Conservation (phyloP, 768 basidiomycete species). For the Psilocybe tampanensis region DNA sequence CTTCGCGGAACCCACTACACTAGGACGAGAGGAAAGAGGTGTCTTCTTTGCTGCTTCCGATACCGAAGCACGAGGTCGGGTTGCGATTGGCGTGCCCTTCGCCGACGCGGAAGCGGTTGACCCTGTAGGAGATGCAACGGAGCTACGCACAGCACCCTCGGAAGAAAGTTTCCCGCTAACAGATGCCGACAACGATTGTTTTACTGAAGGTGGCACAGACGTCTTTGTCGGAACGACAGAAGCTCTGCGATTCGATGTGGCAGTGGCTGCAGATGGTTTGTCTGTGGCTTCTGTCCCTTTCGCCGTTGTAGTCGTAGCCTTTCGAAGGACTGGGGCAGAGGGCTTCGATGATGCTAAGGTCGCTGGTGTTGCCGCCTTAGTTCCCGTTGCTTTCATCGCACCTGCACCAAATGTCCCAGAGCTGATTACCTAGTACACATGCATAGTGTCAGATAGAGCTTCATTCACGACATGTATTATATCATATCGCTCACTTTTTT, state of each 20-base stretch:
- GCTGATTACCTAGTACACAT: conserved; percentile 62
- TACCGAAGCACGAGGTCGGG: conserved; percentile 67
- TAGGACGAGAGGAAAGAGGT: conserved; percentile 42
- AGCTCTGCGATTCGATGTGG: conserved; percentile 41
- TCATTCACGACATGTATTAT: conserved; percentile 4
- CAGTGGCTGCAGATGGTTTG: conserved; percentile 34
- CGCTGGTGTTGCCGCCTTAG: conserved; percentile 37
- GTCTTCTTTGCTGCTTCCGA: conserved; percentile 66
- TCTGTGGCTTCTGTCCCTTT: conserved; percentile 43
- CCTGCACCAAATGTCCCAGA: conserved; percentile 70
- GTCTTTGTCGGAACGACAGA: conserved; percentile 48
- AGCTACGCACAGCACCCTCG: conserved; percentile 42
- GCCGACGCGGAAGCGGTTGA: conserved; percentile 52
- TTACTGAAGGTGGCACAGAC: conserved; percentile 33
- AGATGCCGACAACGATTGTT: conserved; percentile 42
- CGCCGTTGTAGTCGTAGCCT: conserved; percentile 26
- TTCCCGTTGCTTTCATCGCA: conserved; percentile 44
- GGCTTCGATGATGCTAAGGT: conserved; percentile 13
- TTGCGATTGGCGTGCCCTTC: conserved; percentile 40
- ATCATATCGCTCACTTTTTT: conserved; percentile 58
- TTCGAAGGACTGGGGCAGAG: conserved; percentile 13
- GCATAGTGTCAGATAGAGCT: conserved; percentile 13
- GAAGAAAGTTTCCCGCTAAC: conserved; percentile 36
- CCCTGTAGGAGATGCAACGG: conserved; percentile 59
- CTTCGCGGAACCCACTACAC: conserved; percentile 37